A percentile compares a stretch with the other conserved stretches of the same genome.
These are phyloP conservation scores for Evernia prunastri DNA, from an alignment of 495 filamentous ascomycete species.

Conservation along the genomic window DNA sequence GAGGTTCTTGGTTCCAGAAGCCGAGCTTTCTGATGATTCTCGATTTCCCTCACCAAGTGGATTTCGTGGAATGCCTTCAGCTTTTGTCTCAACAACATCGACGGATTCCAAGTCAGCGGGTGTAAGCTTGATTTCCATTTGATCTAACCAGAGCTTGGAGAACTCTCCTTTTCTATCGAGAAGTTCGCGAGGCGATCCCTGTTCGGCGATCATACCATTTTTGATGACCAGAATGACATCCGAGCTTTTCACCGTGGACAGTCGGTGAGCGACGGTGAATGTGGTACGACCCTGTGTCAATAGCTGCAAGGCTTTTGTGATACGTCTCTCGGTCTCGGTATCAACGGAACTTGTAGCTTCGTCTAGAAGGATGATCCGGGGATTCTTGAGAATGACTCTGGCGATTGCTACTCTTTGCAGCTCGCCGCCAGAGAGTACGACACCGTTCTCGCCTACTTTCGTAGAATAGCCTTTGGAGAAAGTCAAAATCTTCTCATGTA, in stretches of 20 bases:
- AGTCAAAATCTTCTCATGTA: constrained; percentile 26
- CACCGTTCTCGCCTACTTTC: constrained; percentile 49
- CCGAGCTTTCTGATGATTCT: neutral
- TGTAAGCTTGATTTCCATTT: constrained; percentile 3
- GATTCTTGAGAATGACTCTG: constrained; percentile 50
- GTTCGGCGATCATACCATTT: constrained; percentile 32
- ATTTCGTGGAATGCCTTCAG: neutral
- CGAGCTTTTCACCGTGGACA: constrained; percentile 37
- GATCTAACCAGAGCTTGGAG: constrained; percentile 35
- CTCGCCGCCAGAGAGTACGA: constrained; percentile 57
- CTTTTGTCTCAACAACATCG: neutral
- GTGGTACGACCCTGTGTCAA: constrained; percentile 36
- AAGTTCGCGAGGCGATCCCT: constrained; percentile 30
- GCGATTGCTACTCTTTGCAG: constrained; percentile 55
- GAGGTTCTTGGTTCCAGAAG: constrained; percentile 9
- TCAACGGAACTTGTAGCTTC: constrained; percentile 55
- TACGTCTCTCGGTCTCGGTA: constrained; percentile 47
- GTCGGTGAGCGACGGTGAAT: constrained; percentile 38
- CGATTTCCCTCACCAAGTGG: neutral
- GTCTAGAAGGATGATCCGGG: constrained; percentile 52
- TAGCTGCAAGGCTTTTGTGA: constrained; percentile 42
- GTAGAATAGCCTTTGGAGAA: constrained; percentile 35
- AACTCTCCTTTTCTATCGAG: constrained; percentile 36
- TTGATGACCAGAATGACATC: constrained; percentile 38
- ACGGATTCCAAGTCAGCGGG: neutral